Conservation (phyloP, 805 yeast species). For the Candida saitoana region DNA sequence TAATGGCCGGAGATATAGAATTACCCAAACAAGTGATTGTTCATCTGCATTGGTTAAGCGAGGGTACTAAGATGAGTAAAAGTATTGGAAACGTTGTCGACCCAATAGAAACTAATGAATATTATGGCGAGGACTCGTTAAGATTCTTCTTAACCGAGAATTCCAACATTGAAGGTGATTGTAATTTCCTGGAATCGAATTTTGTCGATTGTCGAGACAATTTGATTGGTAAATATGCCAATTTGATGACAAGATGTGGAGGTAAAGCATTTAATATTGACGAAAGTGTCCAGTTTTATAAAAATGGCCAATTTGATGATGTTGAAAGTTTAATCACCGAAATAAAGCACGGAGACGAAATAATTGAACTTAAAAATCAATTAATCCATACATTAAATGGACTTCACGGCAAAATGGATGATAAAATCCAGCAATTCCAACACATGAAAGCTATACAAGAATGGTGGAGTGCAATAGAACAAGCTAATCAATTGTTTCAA, state of each 20-base stretch:
- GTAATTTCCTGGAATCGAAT: slow-evolving; percentile 66
- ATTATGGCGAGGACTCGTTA: slow-evolving; percentile 69
- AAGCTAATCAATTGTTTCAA: slow-evolving; percentile 67
- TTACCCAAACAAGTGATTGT: slow-evolving; percentile 75
- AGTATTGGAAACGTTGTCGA: slow-evolving; percentile 92
- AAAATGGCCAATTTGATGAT: slow-evolving; percentile 16
- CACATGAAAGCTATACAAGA: slow-evolving; percentile 52
- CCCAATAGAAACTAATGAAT: slow-evolving; percentile 60
- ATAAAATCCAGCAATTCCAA: slow-evolving; percentile 43
- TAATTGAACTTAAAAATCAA: slow-evolving; percentile 13
- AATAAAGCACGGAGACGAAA: slow-evolving; percentile 9
- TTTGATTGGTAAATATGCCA: slow-evolving; percentile 79
- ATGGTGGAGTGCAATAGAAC: slow-evolving; percentile 56
- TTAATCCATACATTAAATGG: slow-evolving; percentile 31
- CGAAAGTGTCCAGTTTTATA: slow-evolving; percentile 35
- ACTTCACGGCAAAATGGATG: slow-evolving; percentile 38
- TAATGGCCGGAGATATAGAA: slow-evolving; percentile 74
- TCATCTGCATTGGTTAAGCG: slow-evolving; percentile 91
- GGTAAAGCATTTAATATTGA: slow-evolving; percentile 61
- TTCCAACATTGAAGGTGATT: slow-evolving; percentile 71
- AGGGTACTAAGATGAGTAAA: slow-evolving; percentile 91
- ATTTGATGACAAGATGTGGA: slow-evolving; percentile 69
- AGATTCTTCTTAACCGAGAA: slow-evolving; percentile 74
- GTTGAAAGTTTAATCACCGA: slow-evolving; percentile 19
- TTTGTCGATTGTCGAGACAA: slow-evolving; percentile 53